phyloP scores from a whole-genome alignment of 768 basidiomycete genomes.

The Phanerodontia chrysosporium region DNA sequence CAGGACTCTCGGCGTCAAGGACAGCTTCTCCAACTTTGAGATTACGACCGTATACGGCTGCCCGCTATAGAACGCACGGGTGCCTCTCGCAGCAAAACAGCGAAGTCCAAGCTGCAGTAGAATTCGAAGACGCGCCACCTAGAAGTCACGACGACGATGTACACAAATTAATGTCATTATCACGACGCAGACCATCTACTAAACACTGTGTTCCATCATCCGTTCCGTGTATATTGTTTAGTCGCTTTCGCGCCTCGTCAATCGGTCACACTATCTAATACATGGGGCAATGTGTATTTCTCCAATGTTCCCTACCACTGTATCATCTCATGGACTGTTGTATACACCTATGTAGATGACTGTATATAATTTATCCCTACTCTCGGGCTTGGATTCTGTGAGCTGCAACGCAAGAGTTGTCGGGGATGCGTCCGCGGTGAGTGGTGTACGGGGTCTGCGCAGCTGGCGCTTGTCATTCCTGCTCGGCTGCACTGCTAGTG shows the following conservation, averaged over 20 bases:
- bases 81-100: neutral
- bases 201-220: too few species aligned
- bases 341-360: neutral
- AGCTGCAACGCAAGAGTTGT: too few species aligned
- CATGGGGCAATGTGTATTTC: neutral
- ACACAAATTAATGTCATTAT: neutral
- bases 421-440: too few species aligned
- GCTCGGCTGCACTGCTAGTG: too few species aligned
- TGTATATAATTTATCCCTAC: too few species aligned
- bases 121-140: neutral
- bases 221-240: neutral
- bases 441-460: too few species aligned
- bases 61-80: constrained; percentile 31
- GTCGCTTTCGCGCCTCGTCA: neutral
- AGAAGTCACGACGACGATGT: neutral
- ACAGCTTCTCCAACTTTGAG: constrained; percentile 46
- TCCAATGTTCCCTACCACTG: neutral
- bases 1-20: constrained; percentile 60
- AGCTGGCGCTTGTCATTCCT: too few species aligned
- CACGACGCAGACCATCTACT: neutral
- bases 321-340: neutral
- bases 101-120: neutral
- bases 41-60: constrained; percentile 40
- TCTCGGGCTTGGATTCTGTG: too few species aligned
- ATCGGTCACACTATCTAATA: neutral